Conservation (phyloP, 441 rosid genomes). For the Pelargonium cotyledonis region DNA sequence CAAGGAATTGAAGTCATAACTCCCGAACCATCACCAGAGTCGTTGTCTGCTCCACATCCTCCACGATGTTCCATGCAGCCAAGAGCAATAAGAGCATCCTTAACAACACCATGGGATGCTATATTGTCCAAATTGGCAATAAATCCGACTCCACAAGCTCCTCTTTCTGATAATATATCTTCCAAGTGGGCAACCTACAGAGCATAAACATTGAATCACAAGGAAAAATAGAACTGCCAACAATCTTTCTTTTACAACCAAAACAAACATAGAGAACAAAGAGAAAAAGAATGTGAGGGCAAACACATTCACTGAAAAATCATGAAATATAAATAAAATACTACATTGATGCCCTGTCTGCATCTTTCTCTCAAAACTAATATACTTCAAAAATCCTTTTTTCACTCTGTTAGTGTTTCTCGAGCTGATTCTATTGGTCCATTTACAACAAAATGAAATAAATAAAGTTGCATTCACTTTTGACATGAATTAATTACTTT, state of each 20-base stretch:
- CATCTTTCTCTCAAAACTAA: constrained; percentile 1
- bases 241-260: constrained; percentile 5
- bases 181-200: constrained; percentile 72
- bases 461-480: not conserved
- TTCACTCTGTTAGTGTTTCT: not conserved
- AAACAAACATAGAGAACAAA: not conserved
- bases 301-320: not conserved
- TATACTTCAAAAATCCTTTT: not conserved
- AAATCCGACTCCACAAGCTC: constrained; percentile 99
- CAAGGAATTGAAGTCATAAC: constrained; percentile 97
- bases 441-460: not conserved
- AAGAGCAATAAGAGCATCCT: constrained; percentile 86
- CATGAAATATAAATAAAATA: too few relatives aligned
- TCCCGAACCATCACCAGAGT: constrained; percentile 98
- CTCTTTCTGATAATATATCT: constrained; percentile 87
- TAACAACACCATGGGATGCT: constrained; percentile 68
- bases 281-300: not conserved
- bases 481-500: not conserved
- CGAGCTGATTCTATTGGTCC: not conserved
- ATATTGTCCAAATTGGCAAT: constrained; percentile 90
- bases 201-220: constrained; percentile 5
- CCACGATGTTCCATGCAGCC: constrained; percentile 99
- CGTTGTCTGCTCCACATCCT: constrained; percentile 98
- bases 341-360: not conserved
- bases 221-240: constrained; percentile 5